Evolutionary conservation across 306 rosid genomes (phyloP), one percentile per base, ranked within the genome.

Genomic region (Luffa acutangula): DNA sequence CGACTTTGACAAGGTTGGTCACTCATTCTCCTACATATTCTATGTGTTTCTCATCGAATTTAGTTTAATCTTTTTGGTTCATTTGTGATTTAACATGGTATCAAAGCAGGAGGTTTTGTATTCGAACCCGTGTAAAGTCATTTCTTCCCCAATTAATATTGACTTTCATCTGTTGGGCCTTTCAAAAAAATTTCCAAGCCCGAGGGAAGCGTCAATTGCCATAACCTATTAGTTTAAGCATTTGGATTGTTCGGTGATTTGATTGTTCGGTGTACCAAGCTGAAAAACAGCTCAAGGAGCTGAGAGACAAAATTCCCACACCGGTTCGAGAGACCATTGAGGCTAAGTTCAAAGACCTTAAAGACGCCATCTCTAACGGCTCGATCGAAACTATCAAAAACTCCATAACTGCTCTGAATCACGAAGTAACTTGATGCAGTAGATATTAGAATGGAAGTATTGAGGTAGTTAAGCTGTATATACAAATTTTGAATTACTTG

Each of bases 191-290:
- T 25, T 25, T 25, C 31, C 31, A 25, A 25, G 31, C 31, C 31
- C 31, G 0, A 25, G 31, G 31, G 31, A 25, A 25, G 31, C 31
- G 31, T 25, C 31, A 25, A 25, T 25, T 25, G 31, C 31, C 31
- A 25, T 25, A 25, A 25, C 31, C 31, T 25, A 25, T 25, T 0
- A 25, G 31, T 25, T 25, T 25, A 25, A 25, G 31, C 31, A 0
- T 25, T 25, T 25, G 31, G 31, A 25, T 25, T 25, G 31, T 0
- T 25, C 0, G 31, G 31, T 25, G 31, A 25, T 25, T 25, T 25
- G 92, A 91, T 80, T 91, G 94, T 74, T 91, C 88, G 71, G 90
- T 91, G 45, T 89, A 91, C 86, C 96, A 91, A 78, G 89, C 96
- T 4, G 96, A 91, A 83, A 91, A 91, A 87, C 96, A 89, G 77